Evolutionary conservation across 139 green algal genomes (phyloP), one percentile per base, ranked within the genome.

Genomic region (Edaphochlamys debaryana): DNA sequence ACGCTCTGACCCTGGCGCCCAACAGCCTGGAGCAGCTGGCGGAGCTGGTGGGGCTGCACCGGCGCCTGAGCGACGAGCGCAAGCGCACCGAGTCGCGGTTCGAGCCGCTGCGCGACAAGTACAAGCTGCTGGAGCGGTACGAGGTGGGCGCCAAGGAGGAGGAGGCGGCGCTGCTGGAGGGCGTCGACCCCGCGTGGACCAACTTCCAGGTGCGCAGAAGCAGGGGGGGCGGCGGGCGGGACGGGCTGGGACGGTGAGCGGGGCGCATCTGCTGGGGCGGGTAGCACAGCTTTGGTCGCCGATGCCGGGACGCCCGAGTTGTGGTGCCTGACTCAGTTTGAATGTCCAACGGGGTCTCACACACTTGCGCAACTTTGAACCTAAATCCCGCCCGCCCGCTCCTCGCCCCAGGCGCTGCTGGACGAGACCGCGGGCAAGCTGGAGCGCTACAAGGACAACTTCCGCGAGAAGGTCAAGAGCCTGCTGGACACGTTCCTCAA

Each of bases 401-500:
- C n/a, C n/a, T n/a, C n/a, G n/a, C n/a, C n/a, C 27, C 56, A 80
- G 83, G 75, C 62, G 37, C 88, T 86, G 50, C 85, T 98, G 79
- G 87, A 94, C 37, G 88, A 93, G 30, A 87, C 88, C 17, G 88
- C 85, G 0, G 78, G 40, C 41, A 90, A 89, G 63, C 90, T 97
- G 52, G 94, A 95, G 82, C 82, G 83, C 58, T 90, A 89, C 85
- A 98, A 98, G 87, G 94, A 98, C 45, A 92, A 83, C 72, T 97
- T 97, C 92, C 79, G 78, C 8, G 78, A 84, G 66, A 84, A 94
- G 82, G 91, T 98, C 68, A 92, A 92, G 76, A 85, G 64, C 78
- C 92, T 97, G 91, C 88, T 97, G 82, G 94, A 96, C 72, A 84
- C 82, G 9, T 97, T 97, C 90, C 86, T 92, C n/a, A 94, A 93